These are phyloP conservation scores for Trypanosoma conorhini DNA, from an alignment of 208 protist genomes.

Conservation along the genomic window DNA sequence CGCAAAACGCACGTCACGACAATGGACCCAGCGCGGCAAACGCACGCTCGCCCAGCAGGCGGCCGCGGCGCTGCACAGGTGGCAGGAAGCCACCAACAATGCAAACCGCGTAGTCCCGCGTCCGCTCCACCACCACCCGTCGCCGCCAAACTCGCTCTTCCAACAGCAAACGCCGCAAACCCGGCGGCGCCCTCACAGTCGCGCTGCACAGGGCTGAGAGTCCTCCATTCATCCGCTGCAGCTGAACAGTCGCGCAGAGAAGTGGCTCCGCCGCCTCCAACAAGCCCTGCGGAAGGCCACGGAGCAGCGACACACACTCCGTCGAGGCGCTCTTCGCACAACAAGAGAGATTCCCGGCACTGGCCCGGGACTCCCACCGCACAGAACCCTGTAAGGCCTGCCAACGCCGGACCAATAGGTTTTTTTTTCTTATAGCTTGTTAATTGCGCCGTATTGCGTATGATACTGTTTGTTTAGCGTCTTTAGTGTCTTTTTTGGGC, in stretches of 20 bases:
- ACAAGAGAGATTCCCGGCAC: not conserved
- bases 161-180: not conserved
- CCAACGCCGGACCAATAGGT: not conserved
- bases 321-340: not conserved
- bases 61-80: constrained; percentile 9
- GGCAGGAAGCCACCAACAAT: constrained; percentile 13
- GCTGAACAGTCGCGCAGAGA: not conserved
- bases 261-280: constrained; percentile 2
- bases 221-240: not conserved
- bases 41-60: not conserved
- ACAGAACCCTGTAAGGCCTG: not conserved
- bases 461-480: not conserved
- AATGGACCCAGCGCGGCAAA: not conserved
- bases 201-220: not conserved
- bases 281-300: not conserved
- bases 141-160: not conserved
- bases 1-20: not conserved
- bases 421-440: not conserved
- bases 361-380: not conserved
- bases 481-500: not conserved
- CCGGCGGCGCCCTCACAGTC: not conserved
- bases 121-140: not conserved
- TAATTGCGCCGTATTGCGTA: constrained; percentile 1
- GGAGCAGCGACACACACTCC: not conserved
- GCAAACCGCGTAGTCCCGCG: not conserved